Base-by-base conservation (phyloP, 352 stramenopile species). In the Pilasporangium apinafurcum region DNA sequence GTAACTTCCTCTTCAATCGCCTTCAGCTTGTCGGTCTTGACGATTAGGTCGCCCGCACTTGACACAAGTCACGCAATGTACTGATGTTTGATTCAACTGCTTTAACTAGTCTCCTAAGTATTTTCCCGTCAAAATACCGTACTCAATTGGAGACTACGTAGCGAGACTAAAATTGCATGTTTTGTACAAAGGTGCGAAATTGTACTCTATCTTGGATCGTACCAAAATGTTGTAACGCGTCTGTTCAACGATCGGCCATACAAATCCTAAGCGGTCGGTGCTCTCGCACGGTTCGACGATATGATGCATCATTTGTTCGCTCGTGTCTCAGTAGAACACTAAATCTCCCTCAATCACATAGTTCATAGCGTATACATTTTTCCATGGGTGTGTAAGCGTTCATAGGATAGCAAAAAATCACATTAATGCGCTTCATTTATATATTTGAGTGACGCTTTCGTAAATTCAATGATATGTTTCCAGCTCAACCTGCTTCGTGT, bases 201-300 rank as follows among this genome's bases (percentile, higher is more conserved):
- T 65, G 28, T 55, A 60, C 34, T 86, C 73, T 17, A 86, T 62
- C n/a, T 44, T 49, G 35, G 52, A 60, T 12, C 73, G 62, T 14
- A 81, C 53, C 5, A 86, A 45, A n/a, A 86, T 47, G 37, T 68
- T 70, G 65, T 86, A 86, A 44, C 77, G 37, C 5, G 65, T 49
- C 42, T 86, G 72, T 25, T 86, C 65, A 3, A 78, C 47, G 20
- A 66, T 51, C 8, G 59, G 65, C 0, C 57, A 48, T 9, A 48
- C 41, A 9, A 70, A 22, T 0, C 44, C 39, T 7, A 71, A 43
- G 8, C 50, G 40, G 17, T 73, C 56, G 1, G 56, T 64, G 29
- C 68, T 62, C 16, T 61, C 50, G n/a, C 53, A 69, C 1, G 69
- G 68, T 27, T 85, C 62, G 7, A 44, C 67, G 30, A 86, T 79